Evolutionary conservation across 495 filamentous ascomycete species (phyloP).

Genomic region (Penicillium fimorum): DNA sequence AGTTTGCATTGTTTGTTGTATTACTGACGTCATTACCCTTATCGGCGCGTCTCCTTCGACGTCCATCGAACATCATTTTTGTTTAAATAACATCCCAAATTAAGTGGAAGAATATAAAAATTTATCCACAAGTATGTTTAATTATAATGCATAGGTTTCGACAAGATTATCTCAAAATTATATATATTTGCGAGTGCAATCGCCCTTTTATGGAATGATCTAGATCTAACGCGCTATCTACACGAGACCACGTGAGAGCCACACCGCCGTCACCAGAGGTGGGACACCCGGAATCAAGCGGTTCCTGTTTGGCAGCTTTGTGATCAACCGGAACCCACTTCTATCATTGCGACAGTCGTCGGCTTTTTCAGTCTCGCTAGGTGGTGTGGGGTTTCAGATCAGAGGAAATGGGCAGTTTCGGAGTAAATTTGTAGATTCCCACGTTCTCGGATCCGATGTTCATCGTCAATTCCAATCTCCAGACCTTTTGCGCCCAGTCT

Average conservation of each 20-base stretch:
- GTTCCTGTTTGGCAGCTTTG: slow-evolving; percentile 27
- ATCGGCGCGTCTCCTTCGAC: slow-evolving; percentile 31
- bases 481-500: slow-evolving; percentile 8
- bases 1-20: slow-evolving; percentile 9
- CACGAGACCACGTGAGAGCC: slow-evolving; percentile 30
- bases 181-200: slow-evolving; percentile 9
- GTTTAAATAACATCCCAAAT: not conserved
- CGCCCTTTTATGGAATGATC: slow-evolving; percentile 10
- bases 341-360: slow-evolving; percentile 22
- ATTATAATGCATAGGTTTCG: not conserved
- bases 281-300: slow-evolving; percentile 26
- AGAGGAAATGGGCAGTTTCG: not conserved
- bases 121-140: not conserved
- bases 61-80: slow-evolving; percentile 3
- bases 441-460: slow-evolving; percentile 16
- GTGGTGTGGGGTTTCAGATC: not conserved
- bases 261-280: slow-evolving; percentile 23
- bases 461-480: slow-evolving; percentile 2
- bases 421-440: slow-evolving; percentile 4
- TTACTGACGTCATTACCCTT: slow-evolving; percentile 20
- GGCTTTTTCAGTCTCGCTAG: slow-evolving; percentile 8
- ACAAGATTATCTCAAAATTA: not conserved
- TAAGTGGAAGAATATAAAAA: not conserved
- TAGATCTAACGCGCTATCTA: slow-evolving; percentile 25
- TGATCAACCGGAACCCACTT: slow-evolving; percentile 31